Evolutionary conservation across 2,329 filamentous ascomycete species (phyloP), one percentile per base, ranked within the genome.

Genomic region (Hymenoscyphus scutula): DNA sequence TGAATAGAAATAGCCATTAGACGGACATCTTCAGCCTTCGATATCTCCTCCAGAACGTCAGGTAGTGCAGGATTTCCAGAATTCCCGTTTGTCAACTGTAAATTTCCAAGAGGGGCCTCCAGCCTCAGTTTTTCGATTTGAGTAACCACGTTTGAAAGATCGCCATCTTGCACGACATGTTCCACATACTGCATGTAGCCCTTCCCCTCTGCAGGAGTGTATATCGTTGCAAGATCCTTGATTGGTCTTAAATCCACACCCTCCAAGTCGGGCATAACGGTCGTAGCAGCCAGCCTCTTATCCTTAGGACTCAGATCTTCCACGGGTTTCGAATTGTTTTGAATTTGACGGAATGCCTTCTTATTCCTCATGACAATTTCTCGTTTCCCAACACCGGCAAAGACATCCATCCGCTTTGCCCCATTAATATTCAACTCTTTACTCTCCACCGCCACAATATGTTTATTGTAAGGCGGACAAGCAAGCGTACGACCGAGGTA

Each of bases 1-100:
- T 99, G 95, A 19, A 99, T 91, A 0, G 95, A 98, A 32, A 98
- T 88, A 17, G 94, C 90, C 88, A 97, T 92, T 41, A 96, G 80
- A 10, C 77, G 78, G 64, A 81, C 78, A 15, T 80, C 76, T 19
- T 74, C 67, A 62, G 76, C 71, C 56, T 74, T 65, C 6, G 63
- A 57, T 8, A 67, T 67, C n/a, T 65, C 58, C 19, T 68, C 56
- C 3, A 64, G 48, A n/a, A 61, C 59, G n/a, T 62, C 59, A 13
- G 62, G 58, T 37, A 55, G 27, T 53, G 37, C 23, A 8, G 48
- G 37, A 38, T 65, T 56, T n/a, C 64, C 71, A 17, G 60, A 62
- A 29, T 58, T 61, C 1, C 73, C 71, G 58, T 67, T 67, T 17
- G 64, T 48, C 11, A 65, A 11, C 23, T 66, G 60, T 5, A 68